These are phyloP conservation scores for Schizophyllum amplum DNA, from an alignment of 1,284 basidiomycete species.

Conservation along the genomic window DNA sequence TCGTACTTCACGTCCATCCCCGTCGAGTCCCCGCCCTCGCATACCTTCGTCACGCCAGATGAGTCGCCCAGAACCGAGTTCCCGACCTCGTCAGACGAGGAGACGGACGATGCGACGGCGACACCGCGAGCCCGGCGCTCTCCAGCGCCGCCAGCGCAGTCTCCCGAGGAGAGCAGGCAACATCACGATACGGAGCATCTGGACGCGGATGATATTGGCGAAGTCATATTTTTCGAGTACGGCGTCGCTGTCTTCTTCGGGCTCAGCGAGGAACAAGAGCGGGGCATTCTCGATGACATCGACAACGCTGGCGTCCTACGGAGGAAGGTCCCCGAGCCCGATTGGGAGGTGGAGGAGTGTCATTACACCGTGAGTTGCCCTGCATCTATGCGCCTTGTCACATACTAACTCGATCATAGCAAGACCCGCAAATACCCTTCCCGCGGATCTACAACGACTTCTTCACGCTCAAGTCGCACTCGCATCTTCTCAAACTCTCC, in stretches of 20 bases:
- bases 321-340: conserved; percentile 52
- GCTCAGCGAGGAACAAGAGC: conserved; percentile 68
- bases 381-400: background rate
- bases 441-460: conserved; percentile 90
- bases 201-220: conserved; percentile 52
- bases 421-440: conserved; percentile 79
- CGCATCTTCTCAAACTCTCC: conserved; percentile 82
- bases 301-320: conserved; percentile 62
- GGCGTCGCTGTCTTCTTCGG: conserved; percentile 89
- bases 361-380: conserved; percentile 65
- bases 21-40: conserved; percentile 7
- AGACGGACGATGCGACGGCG: conserved; percentile 8
- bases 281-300: conserved; percentile 75
- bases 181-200: conserved; percentile 9
- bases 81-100: conserved; percentile 9
- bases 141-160: background rate
- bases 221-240: conserved; percentile 82
- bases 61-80: conserved; percentile 9
- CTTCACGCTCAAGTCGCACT: conserved; percentile 87
- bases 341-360: conserved; percentile 88
- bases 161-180: background rate
- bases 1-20: conserved; percentile 51
- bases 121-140: background rate
- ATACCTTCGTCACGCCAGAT: conserved; percentile 2
- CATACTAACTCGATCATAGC: conserved; percentile 34